Evolutionary conservation across 1,139 yeast species (phyloP).

Genomic region (Candida sp.): DNA sequence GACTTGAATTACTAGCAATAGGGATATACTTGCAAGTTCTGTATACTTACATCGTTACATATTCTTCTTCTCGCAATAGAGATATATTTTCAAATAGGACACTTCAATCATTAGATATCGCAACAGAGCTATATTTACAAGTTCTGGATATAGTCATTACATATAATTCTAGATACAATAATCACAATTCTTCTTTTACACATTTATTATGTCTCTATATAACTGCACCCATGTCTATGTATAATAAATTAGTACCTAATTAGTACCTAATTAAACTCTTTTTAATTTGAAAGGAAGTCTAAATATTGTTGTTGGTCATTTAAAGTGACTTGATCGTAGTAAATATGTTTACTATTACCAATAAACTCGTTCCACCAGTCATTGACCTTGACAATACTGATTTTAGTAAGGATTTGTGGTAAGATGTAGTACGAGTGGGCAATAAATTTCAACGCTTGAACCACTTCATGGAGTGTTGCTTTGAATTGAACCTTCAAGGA

Average conservation of each 20-base stretch:
- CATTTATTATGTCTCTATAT: no score
- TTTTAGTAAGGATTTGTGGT: slow-evolving; percentile 59
- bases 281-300: slow-evolving; percentile 5
- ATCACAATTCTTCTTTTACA: no score
- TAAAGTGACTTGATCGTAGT: slow-evolving; percentile 13
- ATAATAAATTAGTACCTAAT: no score
- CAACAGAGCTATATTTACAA: no score
- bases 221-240: neutral
- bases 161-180: no score
- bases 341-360: slow-evolving; percentile 41
- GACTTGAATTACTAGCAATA: no score
- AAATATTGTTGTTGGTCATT: slow-evolving; percentile 13
- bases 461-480: slow-evolving; percentile 54
- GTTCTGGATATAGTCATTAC: no score
- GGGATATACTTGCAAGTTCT: no score
- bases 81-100: no score
- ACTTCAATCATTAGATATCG: no score
- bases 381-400: slow-evolving; percentile 46
- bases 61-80: no score
- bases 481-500: slow-evolving; percentile 42
- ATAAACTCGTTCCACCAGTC: slow-evolving; percentile 73
- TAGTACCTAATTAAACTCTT: neutral
- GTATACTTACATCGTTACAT: no score
- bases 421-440: slow-evolving; percentile 63
- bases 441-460: slow-evolving; percentile 66